A percentile compares a stretch with the other conserved stretches of the same genome.
Conservation (phyloP, 1,284 basidiomycete species). For the Ganoderma meredithae region DNA sequence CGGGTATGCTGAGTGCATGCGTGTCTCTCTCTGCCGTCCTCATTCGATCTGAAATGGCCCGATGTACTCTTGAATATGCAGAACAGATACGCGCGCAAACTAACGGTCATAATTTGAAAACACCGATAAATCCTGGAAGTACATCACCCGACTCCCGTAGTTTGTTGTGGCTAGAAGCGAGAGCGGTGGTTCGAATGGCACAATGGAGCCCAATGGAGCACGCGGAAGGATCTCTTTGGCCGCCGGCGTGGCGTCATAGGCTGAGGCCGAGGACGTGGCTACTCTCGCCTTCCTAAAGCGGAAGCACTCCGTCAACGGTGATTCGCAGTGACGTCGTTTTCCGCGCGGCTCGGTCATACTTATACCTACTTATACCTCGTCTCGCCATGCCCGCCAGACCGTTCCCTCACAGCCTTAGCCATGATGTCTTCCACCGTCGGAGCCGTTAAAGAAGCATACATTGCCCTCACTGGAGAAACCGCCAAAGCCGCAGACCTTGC, state of each 20-base stretch:
- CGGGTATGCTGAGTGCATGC: too few species aligned
- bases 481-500: slow-evolving; percentile 57
- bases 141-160: too few species aligned
- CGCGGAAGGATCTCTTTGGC: not conserved
- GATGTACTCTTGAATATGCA: not conserved
- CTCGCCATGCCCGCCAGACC: not conserved
- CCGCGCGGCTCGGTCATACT: not conserved
- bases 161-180: too few species aligned
- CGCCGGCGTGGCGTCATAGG: not conserved
- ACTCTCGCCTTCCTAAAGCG: slow-evolving; percentile 17
- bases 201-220: not conserved
- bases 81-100: not conserved
- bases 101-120: not conserved
- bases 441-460: slow-evolving; percentile 39
- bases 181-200: too few species aligned
- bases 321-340: slow-evolving; percentile 28
- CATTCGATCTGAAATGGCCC: not conserved
- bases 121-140: too few species aligned
- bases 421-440: slow-evolving; percentile 36
- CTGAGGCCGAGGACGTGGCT: slow-evolving; percentile 5
- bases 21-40: too few species aligned
- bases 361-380: not conserved
- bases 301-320: slow-evolving; percentile 26
- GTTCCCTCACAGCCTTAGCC: not conserved
- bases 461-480: slow-evolving; percentile 40